These are phyloP conservation scores for Paraconiothyrium brasiliense DNA, from an alignment of 2,329 filamentous ascomycete species.

Conservation along the genomic window DNA sequence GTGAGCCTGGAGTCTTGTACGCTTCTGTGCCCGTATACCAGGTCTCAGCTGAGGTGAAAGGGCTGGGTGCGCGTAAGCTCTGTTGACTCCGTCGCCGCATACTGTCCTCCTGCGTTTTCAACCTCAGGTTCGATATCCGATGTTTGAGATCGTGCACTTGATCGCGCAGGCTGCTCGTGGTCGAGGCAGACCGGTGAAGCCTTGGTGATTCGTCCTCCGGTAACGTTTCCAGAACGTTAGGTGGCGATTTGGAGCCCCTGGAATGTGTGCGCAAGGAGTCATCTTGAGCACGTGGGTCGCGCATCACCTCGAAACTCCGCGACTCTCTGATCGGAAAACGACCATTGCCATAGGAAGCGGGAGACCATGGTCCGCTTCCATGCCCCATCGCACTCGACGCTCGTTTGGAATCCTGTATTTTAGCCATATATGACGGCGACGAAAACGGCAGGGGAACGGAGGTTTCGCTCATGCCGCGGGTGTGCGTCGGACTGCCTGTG, in stretches of 20 bases:
- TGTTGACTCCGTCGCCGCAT: conserved; percentile 80
- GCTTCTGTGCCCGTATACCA: conserved; percentile 58
- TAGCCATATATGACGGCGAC: conserved; percentile 39
- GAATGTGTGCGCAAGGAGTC: conserved; percentile 48
- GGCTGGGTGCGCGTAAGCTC: conserved; percentile 77
- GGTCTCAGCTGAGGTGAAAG: conserved; percentile 77
- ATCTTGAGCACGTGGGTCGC: conserved; percentile 39
- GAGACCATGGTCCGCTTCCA: conserved; percentile 49
- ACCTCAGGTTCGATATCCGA: conserved; percentile 81
- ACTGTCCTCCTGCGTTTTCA: conserved; percentile 81
- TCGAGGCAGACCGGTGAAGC: conserved; percentile 73
- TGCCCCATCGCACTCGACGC: conserved; percentile 52
- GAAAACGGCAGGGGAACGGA: conserved; percentile 47
- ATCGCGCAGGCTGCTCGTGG: conserved; percentile 77
- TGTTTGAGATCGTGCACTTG: conserved; percentile 88
- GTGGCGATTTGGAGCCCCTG: conserved; percentile 49
- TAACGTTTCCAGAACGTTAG: conserved; percentile 51
- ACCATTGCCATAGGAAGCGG: conserved; percentile 45
- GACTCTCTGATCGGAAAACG: conserved; percentile 50
- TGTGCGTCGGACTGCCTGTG: conserved; percentile 46
- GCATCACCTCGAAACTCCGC: conserved; percentile 52
- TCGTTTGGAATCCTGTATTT: conserved; percentile 42
- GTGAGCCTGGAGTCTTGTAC: conserved; percentile 35
- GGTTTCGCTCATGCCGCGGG: conserved; percentile 54
- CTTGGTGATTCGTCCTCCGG: conserved; percentile 50